Base-by-base conservation (phyloP, 441 rosid genomes). In the Erysimum pusillum region DNA sequence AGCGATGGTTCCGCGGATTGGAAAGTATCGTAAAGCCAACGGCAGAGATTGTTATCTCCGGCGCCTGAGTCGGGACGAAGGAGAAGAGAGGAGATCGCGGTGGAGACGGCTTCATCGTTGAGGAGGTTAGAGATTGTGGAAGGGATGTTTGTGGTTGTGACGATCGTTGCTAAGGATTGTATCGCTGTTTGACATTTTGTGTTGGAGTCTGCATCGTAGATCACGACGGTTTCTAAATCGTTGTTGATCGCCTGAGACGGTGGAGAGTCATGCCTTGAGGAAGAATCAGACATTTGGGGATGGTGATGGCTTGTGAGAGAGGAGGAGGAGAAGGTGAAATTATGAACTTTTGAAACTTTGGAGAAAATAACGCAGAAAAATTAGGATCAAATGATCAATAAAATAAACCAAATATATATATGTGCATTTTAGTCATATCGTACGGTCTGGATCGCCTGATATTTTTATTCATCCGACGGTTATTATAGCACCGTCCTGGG, bases 21-120 rank as follows among this genome's bases (percentile, higher is more conserved):
- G 76, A 94, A 92, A 4, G 98, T 87, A 63, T 94, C 97, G 78
- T 94, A 94, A 44, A 94, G 90, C 99, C 98, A 92, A 5, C 96
- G 90, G 71, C 97, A 94, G 65, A 92, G 93, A 71, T 85, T 87
- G 76, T 88, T 81, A 54, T 89, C 96, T 0, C 97, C 97, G 35
- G 97, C 75, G 51, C 99, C 98, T 7, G 98, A 90, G 35, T 83
- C 81, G 0, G 92, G 94, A 15, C 75, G 83, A 36, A 75, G 89
- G 76, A 92, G 92, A 76, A 87, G 92, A 69, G 89, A 13, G 11
- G 94, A 85, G 64, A 94, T 85, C 15, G 85, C 82, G 79, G 89
- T 63, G 77, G 87, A 82, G 72, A 89, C 71, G 59, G 80, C 38
- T 2, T 84, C 80, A 68, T 87, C 83, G 35, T 82, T 77, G 81